phyloP scores from a whole-genome alignment of 805 yeast genomes.

The Debaryomyces hansenii region DNA sequence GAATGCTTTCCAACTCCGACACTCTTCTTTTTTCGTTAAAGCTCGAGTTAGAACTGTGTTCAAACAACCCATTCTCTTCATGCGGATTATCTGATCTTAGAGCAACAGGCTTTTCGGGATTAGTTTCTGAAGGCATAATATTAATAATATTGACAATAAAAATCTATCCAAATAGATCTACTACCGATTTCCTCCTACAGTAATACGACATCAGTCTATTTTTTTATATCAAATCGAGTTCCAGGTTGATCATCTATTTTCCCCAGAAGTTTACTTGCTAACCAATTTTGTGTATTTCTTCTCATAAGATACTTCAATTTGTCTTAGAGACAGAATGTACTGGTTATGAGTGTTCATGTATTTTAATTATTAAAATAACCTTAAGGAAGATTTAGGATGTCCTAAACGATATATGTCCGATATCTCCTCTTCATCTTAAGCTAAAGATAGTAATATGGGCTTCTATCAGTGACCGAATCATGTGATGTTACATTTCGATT shows the following conservation, averaged over 20 bases:
- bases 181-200: too few species aligned
- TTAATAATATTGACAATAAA: too few species aligned
- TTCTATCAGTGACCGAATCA: too few species aligned
- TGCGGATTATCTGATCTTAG: neutral
- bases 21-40: constrained; percentile 5
- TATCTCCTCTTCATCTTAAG: too few species aligned
- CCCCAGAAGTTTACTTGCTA: neutral
- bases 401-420: too few species aligned
- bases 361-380: too few species aligned
- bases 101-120: too few species aligned
- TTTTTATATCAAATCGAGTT: neutral
- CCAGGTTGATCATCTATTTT: neutral
- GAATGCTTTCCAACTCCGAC: constrained; percentile 14
- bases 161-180: too few species aligned
- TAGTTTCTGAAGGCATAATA: too few species aligned
- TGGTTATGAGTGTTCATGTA: neutral
- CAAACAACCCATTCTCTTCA: constrained; percentile 11
- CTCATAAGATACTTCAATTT: neutral
- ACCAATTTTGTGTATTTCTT: neutral
- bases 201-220: neutral
- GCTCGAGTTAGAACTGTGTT: constrained; percentile 8
- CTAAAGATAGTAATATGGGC: too few species aligned
- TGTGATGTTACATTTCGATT: too few species aligned
- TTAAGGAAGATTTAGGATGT: too few species aligned
- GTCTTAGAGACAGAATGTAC: neutral